phyloP scores from a whole-genome alignment of 352 stramenopile genomes.

The Phytophthora crassamura region DNA sequence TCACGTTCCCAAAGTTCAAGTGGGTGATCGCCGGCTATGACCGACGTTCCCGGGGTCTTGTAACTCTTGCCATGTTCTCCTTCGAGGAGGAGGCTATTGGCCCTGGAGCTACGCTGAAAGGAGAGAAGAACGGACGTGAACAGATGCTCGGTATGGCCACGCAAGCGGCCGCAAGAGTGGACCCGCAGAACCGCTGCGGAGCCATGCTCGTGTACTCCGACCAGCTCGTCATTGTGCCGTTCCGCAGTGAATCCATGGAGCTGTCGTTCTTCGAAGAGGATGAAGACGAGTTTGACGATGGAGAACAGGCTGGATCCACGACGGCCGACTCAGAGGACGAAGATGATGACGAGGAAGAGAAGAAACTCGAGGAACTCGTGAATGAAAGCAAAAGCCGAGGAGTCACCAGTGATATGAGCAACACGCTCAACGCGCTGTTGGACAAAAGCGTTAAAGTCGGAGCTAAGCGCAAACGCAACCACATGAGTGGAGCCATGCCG shows the following conservation, averaged over 20 bases:
- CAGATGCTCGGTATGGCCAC: slow-evolving; percentile 77
- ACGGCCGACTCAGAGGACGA: slow-evolving; percentile 62
- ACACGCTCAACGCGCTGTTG: slow-evolving; percentile 62
- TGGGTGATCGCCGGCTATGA: slow-evolving; percentile 87
- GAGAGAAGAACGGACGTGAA: slow-evolving; percentile 76
- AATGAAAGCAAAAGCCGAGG: slow-evolving; percentile 76
- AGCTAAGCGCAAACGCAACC: slow-evolving; percentile 74
- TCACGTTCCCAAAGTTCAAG: slow-evolving; percentile 81
- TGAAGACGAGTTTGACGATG: slow-evolving; percentile 78
- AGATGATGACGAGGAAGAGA: slow-evolving; percentile 83
- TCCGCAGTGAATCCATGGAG: slow-evolving; percentile 80
- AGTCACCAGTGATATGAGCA: slow-evolving; percentile 71
- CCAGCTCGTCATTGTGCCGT: slow-evolving; percentile 85
- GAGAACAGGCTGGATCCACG: slow-evolving; percentile 30
- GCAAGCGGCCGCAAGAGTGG: slow-evolving; percentile 55
- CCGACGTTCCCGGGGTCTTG: slow-evolving; percentile 46
- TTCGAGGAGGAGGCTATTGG: slow-evolving; percentile 86
- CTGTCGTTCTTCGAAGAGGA: slow-evolving; percentile 84
- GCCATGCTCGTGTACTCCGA: slow-evolving; percentile 87
- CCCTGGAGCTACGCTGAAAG: slow-evolving; percentile 80
- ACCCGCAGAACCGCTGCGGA: slow-evolving; percentile 80
- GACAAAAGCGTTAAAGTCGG: slow-evolving; percentile 88
- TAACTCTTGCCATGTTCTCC: slow-evolving; percentile 81
- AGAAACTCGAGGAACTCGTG: slow-evolving; percentile 75
- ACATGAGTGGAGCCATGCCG: slow-evolving; percentile 68